These are phyloP conservation scores for Capsicum chinense DNA, from an alignment of 257 asterid genomes.

Conservation along the genomic window DNA sequence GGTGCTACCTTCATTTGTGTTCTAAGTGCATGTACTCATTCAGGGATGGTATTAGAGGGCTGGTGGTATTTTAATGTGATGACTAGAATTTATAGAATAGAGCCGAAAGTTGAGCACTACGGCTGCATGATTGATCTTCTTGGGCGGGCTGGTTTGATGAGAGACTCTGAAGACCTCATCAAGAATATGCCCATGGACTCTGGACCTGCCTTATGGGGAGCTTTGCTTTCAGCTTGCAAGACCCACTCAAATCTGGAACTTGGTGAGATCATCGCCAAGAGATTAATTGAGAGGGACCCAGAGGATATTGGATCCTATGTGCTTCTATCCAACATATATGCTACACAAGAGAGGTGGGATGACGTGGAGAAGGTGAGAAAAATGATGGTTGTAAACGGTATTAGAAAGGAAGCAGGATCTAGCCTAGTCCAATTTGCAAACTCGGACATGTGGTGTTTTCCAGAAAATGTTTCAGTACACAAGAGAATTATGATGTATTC, in stretches of 20 bases:
- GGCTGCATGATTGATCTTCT: slow-evolving; percentile 55
- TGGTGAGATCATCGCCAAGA: slow-evolving; percentile 43
- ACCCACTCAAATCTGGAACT: slow-evolving; percentile 44
- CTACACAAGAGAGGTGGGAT: slow-evolving; percentile 44
- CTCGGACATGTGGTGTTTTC: not conserved
- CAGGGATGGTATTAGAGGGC: slow-evolving; percentile 48
- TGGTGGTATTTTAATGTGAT: slow-evolving; percentile 49
- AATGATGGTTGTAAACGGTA: slow-evolving; percentile 37
- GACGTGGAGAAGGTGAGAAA: slow-evolving; percentile 44
- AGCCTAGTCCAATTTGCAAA: slow-evolving; percentile 34
- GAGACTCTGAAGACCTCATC: slow-evolving; percentile 41
- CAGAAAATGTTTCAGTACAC: slow-evolving; percentile 31
- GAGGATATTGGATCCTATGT: slow-evolving; percentile 46
- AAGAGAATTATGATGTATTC: slow-evolving; percentile 41
- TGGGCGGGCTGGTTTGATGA: slow-evolving; percentile 41
- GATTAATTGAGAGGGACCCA: slow-evolving; percentile 42
- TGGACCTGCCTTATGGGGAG: slow-evolving; percentile 39
- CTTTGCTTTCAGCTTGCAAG: slow-evolving; percentile 44
- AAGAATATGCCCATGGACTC: slow-evolving; percentile 30
- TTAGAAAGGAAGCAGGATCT: slow-evolving; percentile 38
- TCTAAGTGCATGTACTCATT: slow-evolving; percentile 47
- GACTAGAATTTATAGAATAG: slow-evolving; percentile 40
- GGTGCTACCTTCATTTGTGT: slow-evolving; percentile 45
- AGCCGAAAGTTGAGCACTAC: slow-evolving; percentile 48
- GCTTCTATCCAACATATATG: slow-evolving; percentile 46